Base-by-base conservation (phyloP, 1,284 basidiomycete genomes). In the Xanthoconium separans region DNA sequence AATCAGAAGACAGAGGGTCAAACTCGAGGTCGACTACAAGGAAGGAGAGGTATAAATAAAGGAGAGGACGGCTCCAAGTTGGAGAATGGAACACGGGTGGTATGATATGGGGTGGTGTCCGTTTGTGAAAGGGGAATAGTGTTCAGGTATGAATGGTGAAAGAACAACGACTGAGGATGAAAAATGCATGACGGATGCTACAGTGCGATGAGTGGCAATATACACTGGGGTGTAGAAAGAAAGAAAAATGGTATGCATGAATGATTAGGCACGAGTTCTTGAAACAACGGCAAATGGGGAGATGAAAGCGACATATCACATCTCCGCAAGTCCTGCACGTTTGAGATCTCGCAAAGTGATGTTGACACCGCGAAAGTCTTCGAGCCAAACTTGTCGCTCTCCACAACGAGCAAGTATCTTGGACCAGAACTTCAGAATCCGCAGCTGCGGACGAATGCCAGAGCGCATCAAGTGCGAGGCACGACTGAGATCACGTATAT, bases 401-500 rank as follows among this genome's bases (percentile, higher is more conserved):
- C 70, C 67, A 47, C 66, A 70, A 11, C 66, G 69, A 4, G 55
- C 56, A 18, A 68, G 69, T 49, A 68, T 70, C 55, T 70, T 68
- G 15, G 66, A 67, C 66, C 66, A 68, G n/a, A 68, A 72, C 34
- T 70, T 68, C 51, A 68, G 34, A 40, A 68, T 52, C 46, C 69
- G 60, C 50, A 53, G 56, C 50, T 71, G 57, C 11, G 66, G 58
- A 53, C 61, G 63, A 36, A 45, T 36, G n/a, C 59, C 65, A 8
- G 55, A 47, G 15, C 70, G 69, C 66, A 72, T 72, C 13, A 42
- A 55, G 47, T 72, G 69, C 13, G 70, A 72, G 11, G 54, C 51
- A 9, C 57, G 65, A 42, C 69, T 69, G 18, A 89, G 72, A 70
- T 89, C 87, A 29, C 87, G 72, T 51, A 89, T 76, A 63, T 78